Evolutionary conservation across 176 grass and related monocot species (phyloP), one percentile per base, ranked within the genome.

Genomic region (Carex cristatella): DNA sequence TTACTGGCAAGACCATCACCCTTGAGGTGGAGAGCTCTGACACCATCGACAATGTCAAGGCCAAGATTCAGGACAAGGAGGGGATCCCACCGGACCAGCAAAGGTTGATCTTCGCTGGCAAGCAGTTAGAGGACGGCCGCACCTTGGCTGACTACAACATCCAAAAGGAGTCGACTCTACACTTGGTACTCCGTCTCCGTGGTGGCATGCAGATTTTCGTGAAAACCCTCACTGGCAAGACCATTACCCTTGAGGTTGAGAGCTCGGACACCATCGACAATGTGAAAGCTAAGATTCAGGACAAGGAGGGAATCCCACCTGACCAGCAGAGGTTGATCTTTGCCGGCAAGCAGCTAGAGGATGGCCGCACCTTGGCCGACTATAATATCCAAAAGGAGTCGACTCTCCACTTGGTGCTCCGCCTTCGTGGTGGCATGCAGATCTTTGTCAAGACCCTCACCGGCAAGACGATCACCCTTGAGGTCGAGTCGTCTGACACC

Each of bases 361-460:
- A 95, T 0, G 94, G 91, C 0, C 71, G 90, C 1, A 94, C 93
- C 38, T 86, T 94, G 0, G 89, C 90, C 0, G 92, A 94, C 3
- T 94, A 94, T 72, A 94, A 94, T 71, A 94, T 94, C 60, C 88
- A 90, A n/a, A 92, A 81, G 37, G 53, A 81, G 6, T 81, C 79
- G 1, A 81, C 79, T 11, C 79, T 81, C 37, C 79, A 81, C 14
- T 18, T 81, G 14, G 79, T 61, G 7, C 30, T 81, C 9, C 54
- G 79, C 0, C 59, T 81, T 4, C 62, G 82, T 35, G 82, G 82
- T 72, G 82, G 82, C 3, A 86, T 86, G 85, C 85, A 86, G 66
- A 97, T 94, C 58, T 91, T 97, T 0, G 94, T 97, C 0, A 97
- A 97, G 81, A 97, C 94, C 6, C 30, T 97, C 0, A 97, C 94